Base-by-base conservation (phyloP, 23 red algal genomes). In the Cyanidiococcus yangmingshanensis region DNA sequence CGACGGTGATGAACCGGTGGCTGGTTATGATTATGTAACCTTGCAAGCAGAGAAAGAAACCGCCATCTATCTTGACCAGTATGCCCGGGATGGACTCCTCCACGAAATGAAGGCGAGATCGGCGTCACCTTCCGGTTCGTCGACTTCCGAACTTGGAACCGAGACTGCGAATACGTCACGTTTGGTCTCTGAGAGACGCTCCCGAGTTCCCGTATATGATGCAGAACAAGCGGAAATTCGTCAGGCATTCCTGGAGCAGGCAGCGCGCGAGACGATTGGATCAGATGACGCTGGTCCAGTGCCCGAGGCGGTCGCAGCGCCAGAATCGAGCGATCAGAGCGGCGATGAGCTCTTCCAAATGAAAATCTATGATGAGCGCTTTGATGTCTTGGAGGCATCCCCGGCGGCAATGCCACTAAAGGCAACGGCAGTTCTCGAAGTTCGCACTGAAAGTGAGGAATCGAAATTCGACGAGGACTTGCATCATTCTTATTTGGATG, bases 401-500 rank as follows among this genome's bases (percentile, higher is more conserved):
- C n/a, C n/a, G n/a, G n/a, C n/a, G n/a, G n/a, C n/a, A n/a, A n/a
- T n/a, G n/a, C n/a, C n/a, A n/a, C n/a, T n/a, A n/a, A n/a, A n/a
- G n/a, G n/a, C n/a, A n/a, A n/a, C n/a, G n/a, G n/a, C n/a, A n/a
- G n/a, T n/a, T n/a, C n/a, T n/a, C n/a, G n/a, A n/a, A n/a, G n/a
- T n/a, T n/a, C n/a, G n/a, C n/a, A n/a, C n/a, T n/a, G n/a, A n/a
- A n/a, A n/a, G n/a, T n/a, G n/a, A n/a, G n/a, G n/a, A n/a, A 54
- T 21, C 45, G 7, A 7, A 54, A 21, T 54, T 21, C 12, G 92
- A 96, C 2, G 87, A 96, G 17, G 58, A 87, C n/a, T 77, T 88
- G 1, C 41, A 85, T 21, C 94, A 98, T 67, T 82, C 85, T n/a
- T 98, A 98, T 81, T 74, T 98, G 39, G 94, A 98, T n/a, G 67